These are phyloP conservation scores for Avena eriantha DNA, from an alignment of 176 grass and related monocot species.

Conservation along the genomic window DNA sequence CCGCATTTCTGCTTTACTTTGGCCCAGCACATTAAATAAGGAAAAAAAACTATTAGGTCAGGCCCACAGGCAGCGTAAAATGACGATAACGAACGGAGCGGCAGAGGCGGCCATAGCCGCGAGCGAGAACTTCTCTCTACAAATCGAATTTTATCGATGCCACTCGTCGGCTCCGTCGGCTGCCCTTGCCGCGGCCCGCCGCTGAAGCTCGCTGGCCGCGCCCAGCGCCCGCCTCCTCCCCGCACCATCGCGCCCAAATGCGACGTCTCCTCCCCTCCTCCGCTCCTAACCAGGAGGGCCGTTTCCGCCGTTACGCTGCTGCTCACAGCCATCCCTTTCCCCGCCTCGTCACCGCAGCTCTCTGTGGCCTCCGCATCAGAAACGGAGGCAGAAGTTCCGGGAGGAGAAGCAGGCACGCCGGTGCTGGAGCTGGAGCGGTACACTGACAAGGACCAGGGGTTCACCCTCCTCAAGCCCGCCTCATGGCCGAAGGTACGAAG, in stretches of 20 bases:
- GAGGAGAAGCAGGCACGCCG: not conserved
- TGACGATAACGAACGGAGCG: conserved; percentile 35
- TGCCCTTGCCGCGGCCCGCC: conserved; percentile 47
- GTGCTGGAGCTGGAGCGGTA: conserved; percentile 61
- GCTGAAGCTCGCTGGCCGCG: conserved; percentile 34
- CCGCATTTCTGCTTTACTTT: not conserved
- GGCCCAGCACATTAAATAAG: not conserved
- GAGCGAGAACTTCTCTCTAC: not conserved
- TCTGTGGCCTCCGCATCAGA: conserved; percentile 40
- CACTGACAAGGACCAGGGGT: conserved; percentile 65
- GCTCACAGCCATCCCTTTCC: conserved; percentile 48
- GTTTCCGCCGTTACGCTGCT: conserved; percentile 44
- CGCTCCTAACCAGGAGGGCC: conserved; percentile 41
- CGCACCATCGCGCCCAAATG: conserved; percentile 9
- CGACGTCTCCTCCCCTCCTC: not conserved
- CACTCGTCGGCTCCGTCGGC: conserved; percentile 49
- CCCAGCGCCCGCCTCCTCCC: conserved; percentile 27
- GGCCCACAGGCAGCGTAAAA: conserved; percentile 18
- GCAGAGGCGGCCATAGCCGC: conserved; percentile 19
- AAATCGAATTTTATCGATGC: conserved; percentile 35
- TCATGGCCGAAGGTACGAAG: conserved; percentile 77
- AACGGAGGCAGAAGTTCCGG: not conserved
- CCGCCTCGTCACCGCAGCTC: conserved; percentile 36
- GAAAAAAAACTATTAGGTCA: not conserved
- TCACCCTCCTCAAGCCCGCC: conserved; percentile 73